Evolutionary conservation across 2,329 filamentous ascomycete species (phyloP), one percentile per base, ranked within the genome.

Genomic region (Cladosporium sp.): DNA sequence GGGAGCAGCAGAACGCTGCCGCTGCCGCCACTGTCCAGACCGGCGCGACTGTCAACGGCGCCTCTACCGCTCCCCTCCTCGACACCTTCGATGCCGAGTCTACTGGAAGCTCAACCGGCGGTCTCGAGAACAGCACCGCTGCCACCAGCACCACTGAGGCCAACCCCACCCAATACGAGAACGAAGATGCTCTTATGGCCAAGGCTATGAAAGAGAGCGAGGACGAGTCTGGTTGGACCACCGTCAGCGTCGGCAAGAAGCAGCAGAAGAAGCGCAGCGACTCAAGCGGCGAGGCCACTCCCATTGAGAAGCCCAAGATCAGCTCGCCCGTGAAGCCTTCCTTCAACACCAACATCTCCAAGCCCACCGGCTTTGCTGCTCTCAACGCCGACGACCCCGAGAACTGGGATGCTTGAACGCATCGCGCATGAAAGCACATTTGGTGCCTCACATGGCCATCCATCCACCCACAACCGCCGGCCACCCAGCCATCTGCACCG

Each of bases 101-200:
- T 11, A 70, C 66, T 38, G 61, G 68, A 46, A 70, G 67, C 59
- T 69, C 69, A 9, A 69, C 62, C 57, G 61, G 60, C 36, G 65
- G 63, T 39, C 53, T 58, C 35, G 63, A 65, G 18, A 65, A 63
- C 29, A 71, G 68, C 52, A 63, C 60, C 53, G 62, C 63, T 39
- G 60, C 62, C 18, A 71, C 67, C 20, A 67, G 65, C 48, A 65
- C 67, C n/a, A 67, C 67, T n/a, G 64, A 68, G 19, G 43, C 32
- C 20, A 48, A 49, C 22, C 71, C 68, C 51, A 77, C 72, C 70
- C 27, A 33, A 27, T 43, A 43, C 27, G 68, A 71, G 36, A 66
- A 70, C 43, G 80, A 83, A 63, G 79, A 83, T 55, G 79, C 83
- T 62, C 79, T 84, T 64, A 67, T 82, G 61, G 74, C 75, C 39